Evolutionary conservation across 2,329 filamentous ascomycete species (phyloP), one percentile per base, ranked within the genome.

Genomic region (Fusarium veterinarium): DNA sequence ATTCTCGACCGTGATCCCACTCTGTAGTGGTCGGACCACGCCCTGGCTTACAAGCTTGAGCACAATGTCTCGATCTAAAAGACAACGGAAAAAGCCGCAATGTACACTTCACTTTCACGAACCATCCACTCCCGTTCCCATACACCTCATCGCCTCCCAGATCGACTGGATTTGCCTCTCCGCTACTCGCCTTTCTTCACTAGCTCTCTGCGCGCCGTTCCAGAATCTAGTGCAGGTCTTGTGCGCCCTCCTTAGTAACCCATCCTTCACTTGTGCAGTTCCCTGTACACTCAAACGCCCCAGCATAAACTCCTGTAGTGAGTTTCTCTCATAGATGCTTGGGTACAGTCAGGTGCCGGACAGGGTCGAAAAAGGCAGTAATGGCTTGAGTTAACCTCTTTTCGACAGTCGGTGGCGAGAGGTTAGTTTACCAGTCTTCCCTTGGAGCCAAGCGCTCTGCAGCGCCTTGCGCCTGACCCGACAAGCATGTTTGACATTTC

Each of bases 231-330:
- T 33, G 52, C 25, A 55, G 45, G 46, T 48, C 41, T 41, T 40
- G 49, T 41, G 48, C 46, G 31, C 42, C 40, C 33, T 40, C 33
- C 19, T 41, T 12, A 35, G 23, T 45, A 35, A 23, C 56, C 35
- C 45, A 17, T 42, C 42, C 44, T 28, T 37, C 53, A 55, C 68
- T 68, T 62, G 52, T 58, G 44, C 25, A 57, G 42, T 68, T 72
- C 51, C 64, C 60, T 51, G 59, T 72, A 64, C 57, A 69, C 59
- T 69, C 41, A 72, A 60, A 65, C 64, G 69, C 69, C 69, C 49
- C 37, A 51, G 30, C 44, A 52, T 44, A 31, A 31, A 53, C 42
- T 53, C 52, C 30, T 59, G 31, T 46, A 35, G 16, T 16, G n/a
- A 14, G 37, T 37, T 13, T 42, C 19, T 38, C 57, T 51, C 44